These are phyloP conservation scores for Dactylellina drechsleri DNA, from an alignment of 2,329 filamentous ascomycete species.

Conservation along the genomic window DNA sequence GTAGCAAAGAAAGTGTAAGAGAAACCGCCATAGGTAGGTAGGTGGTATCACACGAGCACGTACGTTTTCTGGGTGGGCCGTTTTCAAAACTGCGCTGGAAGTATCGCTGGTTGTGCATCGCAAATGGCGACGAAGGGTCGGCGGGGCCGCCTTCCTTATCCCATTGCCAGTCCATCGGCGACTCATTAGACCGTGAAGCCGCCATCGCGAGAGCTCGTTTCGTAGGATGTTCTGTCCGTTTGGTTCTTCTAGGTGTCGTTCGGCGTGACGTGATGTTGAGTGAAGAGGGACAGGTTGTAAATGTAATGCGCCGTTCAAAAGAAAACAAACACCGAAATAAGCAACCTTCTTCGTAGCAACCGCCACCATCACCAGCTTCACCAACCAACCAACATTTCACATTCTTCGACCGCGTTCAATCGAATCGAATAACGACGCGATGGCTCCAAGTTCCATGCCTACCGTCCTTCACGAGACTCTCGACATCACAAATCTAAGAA, in stretches of 20 bases:
- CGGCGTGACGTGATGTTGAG: neutral
- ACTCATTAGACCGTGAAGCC: conserved; percentile 61
- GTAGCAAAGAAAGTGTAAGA: neutral
- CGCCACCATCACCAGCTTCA: conserved; percentile 16
- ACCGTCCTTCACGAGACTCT: conserved; percentile 80
- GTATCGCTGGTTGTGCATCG: conserved; percentile 60
- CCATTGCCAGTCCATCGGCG: conserved; percentile 69
- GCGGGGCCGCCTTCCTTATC: conserved; percentile 64
- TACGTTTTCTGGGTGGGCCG: conserved; percentile 48
- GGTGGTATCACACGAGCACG: neutral
- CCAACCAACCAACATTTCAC: neutral
- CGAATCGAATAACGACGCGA: neutral
- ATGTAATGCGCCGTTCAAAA: neutral
- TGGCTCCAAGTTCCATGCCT: conserved; percentile 30
- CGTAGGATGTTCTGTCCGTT: neutral
- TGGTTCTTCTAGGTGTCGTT: neutral
- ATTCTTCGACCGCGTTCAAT: neutral
- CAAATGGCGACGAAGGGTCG: conserved; percentile 65
- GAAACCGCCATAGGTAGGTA: neutral
- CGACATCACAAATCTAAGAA: conserved; percentile 85
- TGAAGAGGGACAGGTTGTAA: neutral
- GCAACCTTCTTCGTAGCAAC: conserved; percentile 43
- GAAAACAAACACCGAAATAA: conserved; percentile 32
- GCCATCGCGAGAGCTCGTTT: conserved; percentile 28
- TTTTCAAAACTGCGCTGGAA: conserved; percentile 62